Evolutionary conservation across 768 basidiomycete genomes (phyloP).

Genomic region (Mycena leptocephala): DNA sequence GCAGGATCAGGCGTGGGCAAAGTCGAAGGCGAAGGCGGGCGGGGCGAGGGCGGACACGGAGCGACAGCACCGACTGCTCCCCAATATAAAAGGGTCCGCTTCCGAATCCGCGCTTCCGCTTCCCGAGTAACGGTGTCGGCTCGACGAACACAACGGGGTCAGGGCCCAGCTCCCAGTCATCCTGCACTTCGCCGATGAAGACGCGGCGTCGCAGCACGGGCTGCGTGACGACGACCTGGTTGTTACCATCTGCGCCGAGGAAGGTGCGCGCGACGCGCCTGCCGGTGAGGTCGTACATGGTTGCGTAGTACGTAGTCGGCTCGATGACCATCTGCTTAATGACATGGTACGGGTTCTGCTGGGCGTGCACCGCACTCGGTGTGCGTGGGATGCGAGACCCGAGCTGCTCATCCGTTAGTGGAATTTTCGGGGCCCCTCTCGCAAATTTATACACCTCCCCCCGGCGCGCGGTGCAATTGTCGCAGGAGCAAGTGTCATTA

Average conservation of each 20-base stretch:
- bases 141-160: constrained; percentile 11
- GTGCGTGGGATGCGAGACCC: background rate
- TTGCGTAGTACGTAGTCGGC: constrained; percentile 13
- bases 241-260: constrained; percentile 24
- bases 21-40: background rate
- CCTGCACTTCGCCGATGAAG: constrained; percentile 29
- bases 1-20: background rate
- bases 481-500: constrained; percentile 26
- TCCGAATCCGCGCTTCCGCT: background rate
- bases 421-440: background rate
- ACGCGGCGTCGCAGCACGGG: background rate
- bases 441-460: constrained; percentile 7
- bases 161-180: constrained; percentile 23
- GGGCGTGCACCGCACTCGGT: background rate
- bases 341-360: background rate
- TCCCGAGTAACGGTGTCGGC: background rate
- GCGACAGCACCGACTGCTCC: background rate
- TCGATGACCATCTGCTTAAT: constrained; percentile 21
- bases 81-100: constrained; percentile 10
- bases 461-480: constrained; percentile 16
- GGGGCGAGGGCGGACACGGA: constrained; percentile 3
- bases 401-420: background rate
- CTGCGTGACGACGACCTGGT: background rate
- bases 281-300: constrained; percentile 29
- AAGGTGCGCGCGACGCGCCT: constrained; percentile 16